These are phyloP conservation scores for Phytophthora ramorum DNA, from an alignment of 352 stramenopile species.

Conservation along the genomic window DNA sequence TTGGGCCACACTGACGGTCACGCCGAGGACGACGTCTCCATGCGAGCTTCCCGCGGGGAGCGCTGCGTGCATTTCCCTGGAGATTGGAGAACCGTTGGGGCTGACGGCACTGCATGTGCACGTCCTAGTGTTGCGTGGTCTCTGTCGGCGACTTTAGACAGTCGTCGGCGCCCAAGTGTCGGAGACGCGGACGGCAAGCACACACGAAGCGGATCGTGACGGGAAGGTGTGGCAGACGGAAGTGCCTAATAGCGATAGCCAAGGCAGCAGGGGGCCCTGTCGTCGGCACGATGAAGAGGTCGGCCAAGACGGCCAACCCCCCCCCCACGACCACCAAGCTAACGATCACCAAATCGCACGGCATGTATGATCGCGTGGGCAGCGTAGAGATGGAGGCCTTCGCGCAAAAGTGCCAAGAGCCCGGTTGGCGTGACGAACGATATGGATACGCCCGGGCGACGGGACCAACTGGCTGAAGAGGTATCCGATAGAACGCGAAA, in stretches of 20 bases:
- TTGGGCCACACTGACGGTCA: not conserved
- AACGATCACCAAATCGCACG: no score
- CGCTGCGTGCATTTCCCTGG: not conserved
- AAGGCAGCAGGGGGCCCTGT: no score
- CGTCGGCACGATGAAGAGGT: no score
- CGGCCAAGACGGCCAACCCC: no score
- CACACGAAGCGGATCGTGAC: not conserved
- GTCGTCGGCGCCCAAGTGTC: slow-evolving; percentile 6
- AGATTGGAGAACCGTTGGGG: slow-evolving; percentile 29
- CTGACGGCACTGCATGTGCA: slow-evolving; percentile 8
- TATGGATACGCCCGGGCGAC: no score
- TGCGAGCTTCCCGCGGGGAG: not conserved
- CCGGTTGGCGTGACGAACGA: no score
- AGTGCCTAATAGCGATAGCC: no score
- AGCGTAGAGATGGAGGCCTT: no score
- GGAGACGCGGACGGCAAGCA: not conserved
- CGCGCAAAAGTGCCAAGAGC: no score
- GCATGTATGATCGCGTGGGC: not conserved
- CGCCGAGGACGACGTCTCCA: not conserved
- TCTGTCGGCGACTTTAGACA: slow-evolving; percentile 13
- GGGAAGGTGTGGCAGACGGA: not conserved
- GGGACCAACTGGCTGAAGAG: no score
- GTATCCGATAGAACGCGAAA: no score
- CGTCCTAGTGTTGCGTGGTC: not conserved
- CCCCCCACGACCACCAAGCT: no score